Evolutionary conservation across 2,329 filamentous ascomycete genomes (phyloP), one percentile per base, ranked within the genome.

Genomic region (Xylaria sp.): DNA sequence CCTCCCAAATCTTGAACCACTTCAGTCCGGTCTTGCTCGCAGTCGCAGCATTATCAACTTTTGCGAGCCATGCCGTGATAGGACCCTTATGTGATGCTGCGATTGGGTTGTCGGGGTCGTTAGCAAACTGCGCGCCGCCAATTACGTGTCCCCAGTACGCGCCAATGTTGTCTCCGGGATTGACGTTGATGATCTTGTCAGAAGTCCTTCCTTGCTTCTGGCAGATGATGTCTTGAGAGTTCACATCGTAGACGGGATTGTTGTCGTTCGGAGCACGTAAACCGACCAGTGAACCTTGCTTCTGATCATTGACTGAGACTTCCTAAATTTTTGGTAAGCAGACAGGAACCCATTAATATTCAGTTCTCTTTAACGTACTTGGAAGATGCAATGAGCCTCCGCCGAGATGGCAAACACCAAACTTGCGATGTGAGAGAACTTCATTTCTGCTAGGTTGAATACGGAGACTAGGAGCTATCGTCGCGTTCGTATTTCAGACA

Each of bases 1-100:
- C 83, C 67, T 84, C 80, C 75, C 80, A 83, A 72, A 87, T 81
- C 80, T 87, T 87, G 79, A 87, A 86, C 85, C 84, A 87, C 61
- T 79, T 77, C 20, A 81, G 78, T 3, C 81, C 80, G 2, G 71
- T 76, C 69, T 79, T 76, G 63, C 76, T 75, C 9, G 83, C 79
- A 1, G 79, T 79, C 6, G 82, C 80, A 5, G 85, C 84, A 69
- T 85, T 81, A 72, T 81, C 78, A 3, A 87, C 85, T 75, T 85
- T 85, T 51, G 83, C 81, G 27, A 87, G 79, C 76, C 86, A 87
- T 1, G 83, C 81, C 54, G 84, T 82, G 45, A 87, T 78, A 1
- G 86, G 85, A 0, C 85, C 85, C 74, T 85, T 85, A 77, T 87
- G 85, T 13, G 82, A 83, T 62, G 80, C 77, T 36, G 85, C 85